phyloP scores from a whole-genome alignment of 768 basidiomycete genomes.

The Lentinus brumalis region DNA sequence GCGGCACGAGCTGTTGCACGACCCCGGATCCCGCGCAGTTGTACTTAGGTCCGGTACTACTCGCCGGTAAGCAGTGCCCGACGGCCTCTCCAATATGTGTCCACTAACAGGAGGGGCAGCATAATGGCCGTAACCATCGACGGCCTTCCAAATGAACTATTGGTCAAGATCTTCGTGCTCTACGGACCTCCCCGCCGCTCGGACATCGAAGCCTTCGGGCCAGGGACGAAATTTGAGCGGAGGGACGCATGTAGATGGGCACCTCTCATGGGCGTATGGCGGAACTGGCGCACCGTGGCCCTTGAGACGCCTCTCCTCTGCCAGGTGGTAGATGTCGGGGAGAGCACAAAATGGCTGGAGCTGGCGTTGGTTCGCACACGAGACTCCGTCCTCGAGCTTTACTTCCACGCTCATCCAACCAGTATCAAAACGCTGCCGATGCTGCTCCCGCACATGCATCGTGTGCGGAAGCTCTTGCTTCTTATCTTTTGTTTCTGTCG shows the following conservation, averaged over 20 bases:
- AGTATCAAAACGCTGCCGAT: not conserved
- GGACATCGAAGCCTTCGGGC: too few species aligned
- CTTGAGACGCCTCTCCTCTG: conserved; percentile 8
- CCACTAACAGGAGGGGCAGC: too few species aligned
- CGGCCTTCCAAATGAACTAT: too few species aligned
- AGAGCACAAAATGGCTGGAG: not conserved
- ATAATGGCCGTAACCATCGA: too few species aligned
- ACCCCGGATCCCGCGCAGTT: too few species aligned
- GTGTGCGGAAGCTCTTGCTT: not conserved
- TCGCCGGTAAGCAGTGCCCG: too few species aligned
- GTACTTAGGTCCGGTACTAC: too few species aligned
- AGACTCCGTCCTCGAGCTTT: not conserved
- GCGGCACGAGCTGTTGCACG: too few species aligned
- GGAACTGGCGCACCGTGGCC: conserved; percentile 12
- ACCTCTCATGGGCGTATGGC: conserved; percentile 11
- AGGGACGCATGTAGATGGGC: not conserved
- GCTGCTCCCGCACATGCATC: not conserved
- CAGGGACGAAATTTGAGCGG: too few species aligned
- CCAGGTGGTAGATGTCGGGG: not conserved
- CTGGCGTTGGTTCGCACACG: not conserved
- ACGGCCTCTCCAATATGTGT: too few species aligned
- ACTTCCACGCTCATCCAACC: not conserved
- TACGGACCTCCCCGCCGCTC: too few species aligned
- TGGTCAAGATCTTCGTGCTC: too few species aligned
- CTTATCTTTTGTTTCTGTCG: not conserved